A percentile compares a stretch with the other conserved stretches of the same genome.
Conservation (phyloP, 495 filamentous ascomycete species). For the Poronia punctata region DNA sequence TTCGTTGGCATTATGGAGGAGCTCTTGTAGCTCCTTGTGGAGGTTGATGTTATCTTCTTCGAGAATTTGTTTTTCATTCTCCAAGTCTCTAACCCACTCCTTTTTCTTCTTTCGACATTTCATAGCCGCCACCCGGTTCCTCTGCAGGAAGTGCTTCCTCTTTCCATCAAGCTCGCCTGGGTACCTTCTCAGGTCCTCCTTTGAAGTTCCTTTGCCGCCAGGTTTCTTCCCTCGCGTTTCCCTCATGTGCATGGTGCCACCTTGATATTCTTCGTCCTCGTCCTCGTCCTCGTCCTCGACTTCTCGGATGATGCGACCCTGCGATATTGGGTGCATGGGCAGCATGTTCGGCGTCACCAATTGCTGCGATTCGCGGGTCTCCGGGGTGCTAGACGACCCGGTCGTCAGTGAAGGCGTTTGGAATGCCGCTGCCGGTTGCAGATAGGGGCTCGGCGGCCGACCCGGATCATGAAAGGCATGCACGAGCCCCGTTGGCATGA, state of each 20-base stretch:
- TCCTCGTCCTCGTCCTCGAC: background rate
- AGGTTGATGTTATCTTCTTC: conserved; percentile 30
- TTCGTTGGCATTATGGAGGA: conserved; percentile 41
- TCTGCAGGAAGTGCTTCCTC: conserved; percentile 56
- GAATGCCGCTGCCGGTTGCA: conserved; percentile 3
- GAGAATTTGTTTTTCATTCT: conserved; percentile 38
- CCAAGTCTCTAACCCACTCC: conserved; percentile 57
- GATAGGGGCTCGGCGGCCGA: conserved; percentile 2
- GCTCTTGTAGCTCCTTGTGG: conserved; percentile 30
- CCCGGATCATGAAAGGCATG: conserved; percentile 2
- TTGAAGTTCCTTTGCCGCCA: conserved; percentile 8
- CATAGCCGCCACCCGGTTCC: conserved; percentile 76
- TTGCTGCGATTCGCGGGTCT: conserved; percentile 15
- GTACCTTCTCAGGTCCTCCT: background rate
- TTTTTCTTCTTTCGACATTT: conserved; percentile 90
- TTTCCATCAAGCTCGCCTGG: conserved; percentile 23
- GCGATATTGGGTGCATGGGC: too few relatives aligned
- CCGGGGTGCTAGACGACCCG: conserved; percentile 17
- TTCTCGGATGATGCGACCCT: too few relatives aligned
- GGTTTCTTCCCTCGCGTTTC: conserved; percentile 3
- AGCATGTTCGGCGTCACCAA: conserved; percentile 11
- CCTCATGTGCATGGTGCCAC: background rate
- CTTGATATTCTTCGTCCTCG: background rate
- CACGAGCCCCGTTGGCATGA: conserved; percentile 1
- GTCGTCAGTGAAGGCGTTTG: conserved; percentile 14